phyloP scores from a whole-genome alignment of 768 basidiomycete genomes.

The Suillus alpinus region DNA sequence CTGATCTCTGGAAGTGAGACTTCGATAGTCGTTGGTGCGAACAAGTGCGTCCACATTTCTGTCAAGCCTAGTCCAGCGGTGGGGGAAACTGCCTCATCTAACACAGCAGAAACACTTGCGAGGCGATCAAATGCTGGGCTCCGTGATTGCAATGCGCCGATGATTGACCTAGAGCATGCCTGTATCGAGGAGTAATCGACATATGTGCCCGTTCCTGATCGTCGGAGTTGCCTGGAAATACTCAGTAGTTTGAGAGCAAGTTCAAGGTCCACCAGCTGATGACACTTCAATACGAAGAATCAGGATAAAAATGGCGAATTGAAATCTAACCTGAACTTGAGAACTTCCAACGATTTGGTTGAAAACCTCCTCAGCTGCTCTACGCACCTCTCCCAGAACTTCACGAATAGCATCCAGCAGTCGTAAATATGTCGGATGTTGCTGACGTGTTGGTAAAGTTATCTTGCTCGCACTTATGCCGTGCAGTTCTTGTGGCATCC shows the following conservation, averaged over 20 bases:
- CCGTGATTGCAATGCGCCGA: slow-evolving; percentile 36
- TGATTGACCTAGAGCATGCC: slow-evolving; percentile 55
- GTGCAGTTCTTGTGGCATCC: neutral
- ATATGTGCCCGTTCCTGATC: slow-evolving; percentile 32
- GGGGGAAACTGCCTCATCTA: slow-evolving; percentile 52
- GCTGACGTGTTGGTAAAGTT: neutral
- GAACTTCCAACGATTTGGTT: slow-evolving; percentile 13
- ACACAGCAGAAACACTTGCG: slow-evolving; percentile 27
- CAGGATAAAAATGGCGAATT: neutral
- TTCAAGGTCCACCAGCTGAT: slow-evolving; percentile 28
- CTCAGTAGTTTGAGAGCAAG: slow-evolving; percentile 36
- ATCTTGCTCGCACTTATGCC: neutral
- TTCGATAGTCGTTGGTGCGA: slow-evolving; percentile 13
- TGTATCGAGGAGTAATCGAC: slow-evolving; percentile 70
- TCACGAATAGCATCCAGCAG: slow-evolving; percentile 20
- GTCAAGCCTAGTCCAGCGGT: slow-evolving; percentile 72
- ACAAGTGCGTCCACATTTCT: slow-evolving; percentile 65
- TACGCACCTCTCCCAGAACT: slow-evolving; percentile 20
- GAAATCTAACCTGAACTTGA: slow-evolving; percentile 26
- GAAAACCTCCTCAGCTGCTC: slow-evolving; percentile 17
- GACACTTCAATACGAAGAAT: neutral
- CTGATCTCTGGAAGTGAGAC: slow-evolving; percentile 19
- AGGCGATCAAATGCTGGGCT: slow-evolving; percentile 35
- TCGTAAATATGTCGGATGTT: neutral
- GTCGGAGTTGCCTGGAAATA: slow-evolving; percentile 42